Conservation (phyloP, 1,284 basidiomycete genomes). For the Xanthoconium separans region DNA sequence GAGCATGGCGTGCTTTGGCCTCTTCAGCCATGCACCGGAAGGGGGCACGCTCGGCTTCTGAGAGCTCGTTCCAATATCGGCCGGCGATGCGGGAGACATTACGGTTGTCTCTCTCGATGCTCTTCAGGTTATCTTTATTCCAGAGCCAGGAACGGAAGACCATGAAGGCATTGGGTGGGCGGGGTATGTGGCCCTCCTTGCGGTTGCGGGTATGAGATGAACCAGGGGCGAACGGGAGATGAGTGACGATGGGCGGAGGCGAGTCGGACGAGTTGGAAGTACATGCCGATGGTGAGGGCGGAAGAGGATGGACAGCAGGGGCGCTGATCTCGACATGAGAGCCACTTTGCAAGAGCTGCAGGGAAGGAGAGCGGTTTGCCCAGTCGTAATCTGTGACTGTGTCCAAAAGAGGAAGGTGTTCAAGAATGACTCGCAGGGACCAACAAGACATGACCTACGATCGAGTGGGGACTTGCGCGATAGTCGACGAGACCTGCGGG, state of each 20-base stretch:
- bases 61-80: slow-evolving; percentile 40
- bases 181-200: slow-evolving; percentile 53
- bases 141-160: slow-evolving; percentile 75
- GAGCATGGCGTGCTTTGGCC: slow-evolving; percentile 49
- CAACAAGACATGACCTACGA: slow-evolving; percentile 24
- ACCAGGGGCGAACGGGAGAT: slow-evolving; percentile 32
- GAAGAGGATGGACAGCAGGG: not conserved
- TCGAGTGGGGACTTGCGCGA: slow-evolving; percentile 37
- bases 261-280: slow-evolving; percentile 15
- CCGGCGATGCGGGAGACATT: slow-evolving; percentile 53
- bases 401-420: slow-evolving; percentile 34
- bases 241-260: slow-evolving; percentile 21
- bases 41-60: slow-evolving; percentile 35
- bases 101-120: slow-evolving; percentile 47
- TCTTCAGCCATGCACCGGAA: slow-evolving; percentile 45
- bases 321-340: slow-evolving; percentile 8
- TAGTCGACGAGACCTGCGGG: slow-evolving; percentile 38
- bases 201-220: slow-evolving; percentile 44
- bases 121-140: slow-evolving; percentile 43
- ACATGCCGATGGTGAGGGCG: slow-evolving; percentile 21
- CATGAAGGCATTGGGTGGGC: slow-evolving; percentile 85
- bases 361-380: slow-evolving; percentile 13
- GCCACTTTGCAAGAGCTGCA: slow-evolving; percentile 12
- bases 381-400: slow-evolving; percentile 27
- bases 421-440: slow-evolving; percentile 26